Evolutionary conservation across 1,284 basidiomycete species (phyloP), one percentile per base, ranked within the genome.

Genomic region (Chiua sp.): DNA sequence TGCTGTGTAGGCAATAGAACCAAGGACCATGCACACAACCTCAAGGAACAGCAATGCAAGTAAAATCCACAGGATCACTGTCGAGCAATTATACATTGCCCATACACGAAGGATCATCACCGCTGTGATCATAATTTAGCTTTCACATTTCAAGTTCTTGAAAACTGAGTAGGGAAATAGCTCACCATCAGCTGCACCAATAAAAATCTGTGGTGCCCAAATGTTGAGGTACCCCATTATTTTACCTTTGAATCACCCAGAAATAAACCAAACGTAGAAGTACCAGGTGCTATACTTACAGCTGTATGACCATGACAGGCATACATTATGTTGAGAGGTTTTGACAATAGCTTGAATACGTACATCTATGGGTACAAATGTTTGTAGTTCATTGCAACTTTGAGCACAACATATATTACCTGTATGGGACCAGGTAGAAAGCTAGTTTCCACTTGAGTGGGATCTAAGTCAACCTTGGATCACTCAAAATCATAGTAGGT

Each of bases 141-240:
- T 8, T 13, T 15, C 28, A 23, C 7, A 26, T 0, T n/a, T n/a
- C n/a, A n/a, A n/a, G n/a, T 4, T n/a, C 13, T 35, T 50, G 12
- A 7, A 30, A 13, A 30, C 51, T 7, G 16, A 16, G 10, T 35
- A 13, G 11, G 15, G 26, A 8, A 10, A 11, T 10, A 20, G 50
- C 61, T 59, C 56, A 62, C 61, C 23, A 15, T 62, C 60, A 30
- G 61, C 44, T 26, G 60, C 26, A 48, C 26, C 35, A 50, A 63
- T 59, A 51, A 54, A 62, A 26, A 53, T 30, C 28, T 44, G 18
- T 26, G 47, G 58, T 5, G 48, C 44, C 48, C 42, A 35, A 35
- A 53, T 51, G 54, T n/a, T n/a, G 61, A 53, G 16, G 59, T 18
- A 32, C 46, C 59, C 33, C 7, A 62, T 42, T 1, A 3, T 16